Evolutionary conservation across 495 filamentous ascomycete species (phyloP).

Genomic region (Antarctomyces pellizariae): DNA sequence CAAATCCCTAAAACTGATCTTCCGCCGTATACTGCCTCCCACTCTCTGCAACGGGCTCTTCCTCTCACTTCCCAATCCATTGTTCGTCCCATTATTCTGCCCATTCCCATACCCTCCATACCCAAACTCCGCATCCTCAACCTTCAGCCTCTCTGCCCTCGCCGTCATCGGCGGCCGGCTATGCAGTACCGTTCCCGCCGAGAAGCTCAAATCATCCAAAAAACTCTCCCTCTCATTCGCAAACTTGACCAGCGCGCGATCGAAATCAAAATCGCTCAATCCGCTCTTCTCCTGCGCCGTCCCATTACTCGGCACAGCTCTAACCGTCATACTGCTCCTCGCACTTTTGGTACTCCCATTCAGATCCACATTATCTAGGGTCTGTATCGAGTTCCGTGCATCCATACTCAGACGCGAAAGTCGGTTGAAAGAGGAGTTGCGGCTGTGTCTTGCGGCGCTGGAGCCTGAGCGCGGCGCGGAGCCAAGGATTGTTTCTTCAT

Average conservation of each 20-base stretch:
- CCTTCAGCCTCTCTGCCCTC: conserved; percentile 57
- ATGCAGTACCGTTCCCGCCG: conserved; percentile 53
- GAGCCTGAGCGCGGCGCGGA: conserved; percentile 17
- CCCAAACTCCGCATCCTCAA: conserved; percentile 36
- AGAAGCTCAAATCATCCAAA: conserved; percentile 75
- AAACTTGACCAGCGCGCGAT: conserved; percentile 78
- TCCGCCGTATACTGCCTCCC: conserved; percentile 58
- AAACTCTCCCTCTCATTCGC: conserved; percentile 85
- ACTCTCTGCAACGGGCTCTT: conserved; percentile 25
- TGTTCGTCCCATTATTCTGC: too few species aligned
- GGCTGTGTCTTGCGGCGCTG: conserved; percentile 27
- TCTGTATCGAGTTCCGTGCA: conserved; percentile 38
- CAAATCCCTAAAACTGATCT: conserved; percentile 81
- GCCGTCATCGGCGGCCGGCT: conserved; percentile 45
- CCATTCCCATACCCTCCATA: conserved; percentile 20
- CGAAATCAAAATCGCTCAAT: conserved; percentile 62
- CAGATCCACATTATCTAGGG: conserved; percentile 31
- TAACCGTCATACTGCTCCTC: conserved; percentile 70
- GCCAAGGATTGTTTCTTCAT: conserved; percentile 26
- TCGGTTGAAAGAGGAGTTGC: conserved; percentile 40
- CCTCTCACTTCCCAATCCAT: conserved; percentile 24
- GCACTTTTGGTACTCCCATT: conserved; percentile 64
- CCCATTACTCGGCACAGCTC: conserved; percentile 17
- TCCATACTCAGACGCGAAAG: conserved; percentile 40
- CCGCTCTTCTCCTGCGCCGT: conserved; percentile 11